phyloP scores from a whole-genome alignment of 116 monocot genomes.

The Zostera marina region DNA sequence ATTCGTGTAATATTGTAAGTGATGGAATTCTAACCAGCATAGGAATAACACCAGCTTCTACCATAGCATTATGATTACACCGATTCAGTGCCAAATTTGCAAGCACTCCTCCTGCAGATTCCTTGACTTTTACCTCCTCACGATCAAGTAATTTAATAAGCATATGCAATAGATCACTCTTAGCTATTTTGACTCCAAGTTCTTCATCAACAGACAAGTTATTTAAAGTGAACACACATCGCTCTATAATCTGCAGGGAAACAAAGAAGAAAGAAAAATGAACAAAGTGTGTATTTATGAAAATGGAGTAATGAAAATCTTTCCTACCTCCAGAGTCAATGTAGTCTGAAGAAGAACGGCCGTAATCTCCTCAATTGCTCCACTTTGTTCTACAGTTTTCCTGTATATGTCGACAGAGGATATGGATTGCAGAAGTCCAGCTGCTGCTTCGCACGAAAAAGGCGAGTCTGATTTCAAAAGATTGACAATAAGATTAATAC shows the following conservation, averaged over 20 bases:
- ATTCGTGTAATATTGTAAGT: background rate
- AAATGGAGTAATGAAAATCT: background rate
- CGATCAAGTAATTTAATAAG: slow-evolving; percentile 61
- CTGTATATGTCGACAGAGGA: slow-evolving; percentile 48
- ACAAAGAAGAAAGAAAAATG: slow-evolving; percentile 4
- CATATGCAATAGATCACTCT: slow-evolving; percentile 27
- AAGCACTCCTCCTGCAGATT: slow-evolving; percentile 66
- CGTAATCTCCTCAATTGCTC: slow-evolving; percentile 57
- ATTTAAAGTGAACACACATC: slow-evolving; percentile 51
- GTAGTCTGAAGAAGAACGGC: slow-evolving; percentile 20
- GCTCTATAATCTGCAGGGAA: slow-evolving; percentile 50
- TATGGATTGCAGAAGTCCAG: slow-evolving; percentile 47
- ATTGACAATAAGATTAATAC: slow-evolving; percentile 49
- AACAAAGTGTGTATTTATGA: background rate
- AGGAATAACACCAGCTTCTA: slow-evolving; percentile 61
- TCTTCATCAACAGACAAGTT: slow-evolving; percentile 65
- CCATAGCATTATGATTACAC: slow-evolving; percentile 38
- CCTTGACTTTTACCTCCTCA: slow-evolving; percentile 69
- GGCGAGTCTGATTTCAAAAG: slow-evolving; percentile 54
- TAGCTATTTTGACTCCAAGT: slow-evolving; percentile 31
- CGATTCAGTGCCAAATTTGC: slow-evolving; percentile 51
- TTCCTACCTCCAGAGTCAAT: slow-evolving; percentile 35
- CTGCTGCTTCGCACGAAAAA: slow-evolving; percentile 60
- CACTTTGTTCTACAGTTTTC: slow-evolving; percentile 40
- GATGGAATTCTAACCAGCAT: slow-evolving; percentile 43